Percentiles rank a stretch among this genome's conserved stretches.
Conservation (phyloP, 1,284 basidiomycete genomes). For the Cerrena zonata region DNA sequence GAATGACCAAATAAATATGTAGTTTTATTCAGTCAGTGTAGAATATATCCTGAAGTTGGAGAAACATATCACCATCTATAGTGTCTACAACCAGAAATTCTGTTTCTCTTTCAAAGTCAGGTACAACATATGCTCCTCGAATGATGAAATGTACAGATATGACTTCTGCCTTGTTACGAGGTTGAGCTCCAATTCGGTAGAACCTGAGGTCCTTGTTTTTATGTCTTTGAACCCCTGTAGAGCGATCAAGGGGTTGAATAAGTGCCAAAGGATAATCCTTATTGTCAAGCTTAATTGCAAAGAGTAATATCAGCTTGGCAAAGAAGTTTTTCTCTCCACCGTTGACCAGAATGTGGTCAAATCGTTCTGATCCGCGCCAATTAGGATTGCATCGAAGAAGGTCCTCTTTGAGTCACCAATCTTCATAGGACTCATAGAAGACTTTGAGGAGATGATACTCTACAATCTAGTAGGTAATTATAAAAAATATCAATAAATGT, state of each 20-base stretch:
- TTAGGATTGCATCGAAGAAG: conserved; percentile 22
- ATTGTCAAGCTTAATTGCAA: conserved; percentile 13
- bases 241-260: conserved; percentile 20
- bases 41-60: conserved; percentile 16
- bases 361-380: conserved; percentile 20
- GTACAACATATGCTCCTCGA: conserved; percentile 20
- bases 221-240: background rate
- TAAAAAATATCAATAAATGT: background rate
- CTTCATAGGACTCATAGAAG: conserved; percentile 24
- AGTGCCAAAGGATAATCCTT: conserved; percentile 18
- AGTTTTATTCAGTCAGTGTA: no score
- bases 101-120: conserved; percentile 12
- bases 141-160: conserved; percentile 22
- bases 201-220: conserved; percentile 23
- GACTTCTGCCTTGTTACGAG: conserved; percentile 12
- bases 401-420: conserved; percentile 21
- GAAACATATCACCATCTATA: conserved; percentile 25
- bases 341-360: conserved; percentile 23
- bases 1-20: no score
- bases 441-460: conserved; percentile 20
- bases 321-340: conserved; percentile 13
- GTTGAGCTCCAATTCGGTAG: conserved; percentile 14
- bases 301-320: conserved; percentile 20
- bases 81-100: conserved; percentile 24
- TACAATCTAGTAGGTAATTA: conserved; percentile 3